Evolutionary conservation across 2,329 filamentous ascomycete genomes (phyloP).

Genomic region (Mycosphaerella arachidis): DNA sequence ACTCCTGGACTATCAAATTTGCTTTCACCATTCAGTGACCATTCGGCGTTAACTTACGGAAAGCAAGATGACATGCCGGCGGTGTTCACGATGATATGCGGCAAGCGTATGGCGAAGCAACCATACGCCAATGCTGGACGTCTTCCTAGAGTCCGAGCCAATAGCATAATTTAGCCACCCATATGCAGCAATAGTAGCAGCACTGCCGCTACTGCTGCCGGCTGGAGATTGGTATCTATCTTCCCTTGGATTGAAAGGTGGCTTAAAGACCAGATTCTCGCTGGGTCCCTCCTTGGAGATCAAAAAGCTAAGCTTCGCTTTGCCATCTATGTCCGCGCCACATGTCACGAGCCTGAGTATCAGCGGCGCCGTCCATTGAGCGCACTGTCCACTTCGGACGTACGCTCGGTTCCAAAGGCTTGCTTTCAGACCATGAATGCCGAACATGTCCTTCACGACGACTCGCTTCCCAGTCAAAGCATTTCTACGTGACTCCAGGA

Average conservation of each 20-base stretch:
- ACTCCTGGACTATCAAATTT: no score
- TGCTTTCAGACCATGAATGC: slow-evolving; percentile 19
- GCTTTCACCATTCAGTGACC: no score
- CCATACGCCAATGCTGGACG: background rate
- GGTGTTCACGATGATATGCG: no score
- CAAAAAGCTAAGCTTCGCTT: slow-evolving; percentile 34
- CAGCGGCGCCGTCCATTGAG: slow-evolving; percentile 36
- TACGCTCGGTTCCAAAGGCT: slow-evolving; percentile 17
- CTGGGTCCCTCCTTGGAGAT: slow-evolving; percentile 20
- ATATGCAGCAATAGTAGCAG: slow-evolving; percentile 33
- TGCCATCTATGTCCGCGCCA: slow-evolving; percentile 49
- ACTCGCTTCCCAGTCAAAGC: slow-evolving; percentile 19
- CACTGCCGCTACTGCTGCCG: slow-evolving; percentile 40
- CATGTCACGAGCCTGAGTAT: slow-evolving; percentile 51
- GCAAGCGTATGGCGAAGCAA: no score
- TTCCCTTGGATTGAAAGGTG: slow-evolving; percentile 42
- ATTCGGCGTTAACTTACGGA: no score
- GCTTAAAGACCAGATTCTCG: slow-evolving; percentile 35
- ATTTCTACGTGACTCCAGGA: no score
- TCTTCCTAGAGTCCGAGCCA: slow-evolving; percentile 1
- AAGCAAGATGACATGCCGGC: no score
- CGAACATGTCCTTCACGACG: slow-evolving; percentile 27
- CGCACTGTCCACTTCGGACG: background rate
- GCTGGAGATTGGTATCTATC: slow-evolving; percentile 45
- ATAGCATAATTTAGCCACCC: slow-evolving; percentile 39